Evolutionary conservation across 73 alveolate species (phyloP).

Genomic region (Tetrahymena thermophila): DNA sequence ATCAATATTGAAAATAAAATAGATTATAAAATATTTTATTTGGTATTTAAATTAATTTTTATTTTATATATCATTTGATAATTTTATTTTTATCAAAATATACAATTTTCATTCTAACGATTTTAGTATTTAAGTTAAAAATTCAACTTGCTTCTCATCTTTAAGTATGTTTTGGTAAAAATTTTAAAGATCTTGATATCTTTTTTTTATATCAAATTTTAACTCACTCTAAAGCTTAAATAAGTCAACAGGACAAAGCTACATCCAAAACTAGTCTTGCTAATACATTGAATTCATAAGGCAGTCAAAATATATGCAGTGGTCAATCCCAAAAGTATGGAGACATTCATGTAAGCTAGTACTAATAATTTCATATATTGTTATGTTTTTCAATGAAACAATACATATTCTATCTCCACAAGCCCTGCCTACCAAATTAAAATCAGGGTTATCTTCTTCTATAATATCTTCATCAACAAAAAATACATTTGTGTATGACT

Average conservation of each 20-base stretch:
- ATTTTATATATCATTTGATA: no score
- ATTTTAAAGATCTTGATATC: background rate
- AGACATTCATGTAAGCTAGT: constrained; percentile 24
- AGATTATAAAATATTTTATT: no score
- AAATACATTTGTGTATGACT: background rate
- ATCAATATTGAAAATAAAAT: no score
- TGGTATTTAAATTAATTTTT: no score
- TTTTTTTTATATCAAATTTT: background rate
- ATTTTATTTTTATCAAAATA: background rate
- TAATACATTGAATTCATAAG: constrained; percentile 8
- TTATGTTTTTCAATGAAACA: background rate
- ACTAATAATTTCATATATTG: background rate
- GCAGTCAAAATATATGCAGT: constrained; percentile 16
- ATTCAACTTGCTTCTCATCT: background rate
- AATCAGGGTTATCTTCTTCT: constrained; percentile 13
- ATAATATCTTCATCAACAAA: constrained; percentile 10
- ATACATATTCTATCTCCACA: constrained; percentile 40
- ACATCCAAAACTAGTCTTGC: background rate
- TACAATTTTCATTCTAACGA: background rate
- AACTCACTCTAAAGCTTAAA: constrained; percentile 2
- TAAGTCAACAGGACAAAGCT: constrained; percentile 19
- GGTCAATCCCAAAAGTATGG: constrained; percentile 33
- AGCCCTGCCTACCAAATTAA: constrained; percentile 26
- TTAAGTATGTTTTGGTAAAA: background rate
- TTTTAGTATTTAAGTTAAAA: background rate